Evolutionary conservation across 2,329 filamentous ascomycete genomes (phyloP).

Genomic region (Epichloe sylvatica): DNA sequence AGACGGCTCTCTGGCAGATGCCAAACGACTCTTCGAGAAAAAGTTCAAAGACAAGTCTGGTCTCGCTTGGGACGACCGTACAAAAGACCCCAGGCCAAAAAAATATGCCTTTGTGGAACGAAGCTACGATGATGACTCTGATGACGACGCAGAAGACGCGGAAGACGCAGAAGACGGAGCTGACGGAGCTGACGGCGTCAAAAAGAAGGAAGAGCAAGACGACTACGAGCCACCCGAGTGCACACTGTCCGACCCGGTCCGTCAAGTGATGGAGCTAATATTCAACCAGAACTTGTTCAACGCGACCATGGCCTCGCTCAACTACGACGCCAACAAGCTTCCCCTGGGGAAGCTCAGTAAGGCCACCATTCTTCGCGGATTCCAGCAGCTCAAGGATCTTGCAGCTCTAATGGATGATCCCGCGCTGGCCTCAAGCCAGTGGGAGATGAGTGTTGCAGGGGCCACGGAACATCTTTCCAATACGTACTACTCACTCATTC

Average conservation of each 20-base stretch:
- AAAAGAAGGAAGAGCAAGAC: slow-evolving; percentile 25
- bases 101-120: slow-evolving; percentile 74
- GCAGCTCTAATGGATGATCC: slow-evolving; percentile 49
- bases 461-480: slow-evolving; percentile 57
- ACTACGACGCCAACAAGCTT: slow-evolving; percentile 63
- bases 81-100: slow-evolving; percentile 42
- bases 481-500: slow-evolving; percentile 67
- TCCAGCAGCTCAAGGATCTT: slow-evolving; percentile 62
- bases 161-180: slow-evolving; percentile 12
- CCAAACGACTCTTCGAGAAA: slow-evolving; percentile 39
- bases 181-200: slow-evolving; percentile 14
- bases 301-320: slow-evolving; percentile 49
- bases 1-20: slow-evolving; percentile 26
- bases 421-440: slow-evolving; percentile 28
- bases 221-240: slow-evolving; percentile 32
- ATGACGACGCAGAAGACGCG: slow-evolving; percentile 21
- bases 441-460: slow-evolving; percentile 20
- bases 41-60: slow-evolving; percentile 52
- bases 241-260: slow-evolving; percentile 44
- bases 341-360: slow-evolving; percentile 78
- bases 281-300: slow-evolving; percentile 67
- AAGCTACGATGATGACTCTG: slow-evolving; percentile 59
- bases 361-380: slow-evolving; percentile 59
- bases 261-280: slow-evolving; percentile 64
- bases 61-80: slow-evolving; percentile 38